Evolutionary conservation across 2,329 filamentous ascomycete species (phyloP), one percentile per base, ranked within the genome.

Genomic region (Fusarium sp.): DNA sequence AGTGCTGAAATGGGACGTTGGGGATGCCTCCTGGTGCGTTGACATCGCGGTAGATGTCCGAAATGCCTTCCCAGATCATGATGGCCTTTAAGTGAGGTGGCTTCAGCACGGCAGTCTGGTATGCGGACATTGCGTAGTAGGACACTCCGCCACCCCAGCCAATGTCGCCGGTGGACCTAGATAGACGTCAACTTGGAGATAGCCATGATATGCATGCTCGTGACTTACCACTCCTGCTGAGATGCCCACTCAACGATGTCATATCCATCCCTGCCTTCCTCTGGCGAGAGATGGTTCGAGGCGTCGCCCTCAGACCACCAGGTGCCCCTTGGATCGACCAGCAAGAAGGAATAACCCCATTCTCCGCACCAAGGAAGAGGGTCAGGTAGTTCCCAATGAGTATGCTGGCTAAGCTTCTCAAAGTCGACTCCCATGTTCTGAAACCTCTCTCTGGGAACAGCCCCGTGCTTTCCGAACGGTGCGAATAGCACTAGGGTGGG

Each of bases 41-140:
- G 22, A 63, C 60, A 33, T 68, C 65, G 5, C 65, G 65, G 37
- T 68, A 68, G 14, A 68, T 25, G 30, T 68, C 65, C 5, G 50
- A 57, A 32, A 68, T 63, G 4, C 65, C 65, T 54, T 68, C 65
- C 65, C 65, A 68, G n/a, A 58, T 57, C 17, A 63, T 58, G 4
- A 68, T 17, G 15, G 65, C 59, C 32, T 68, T 68, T 14, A 68
- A 40, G 33, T 63, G 65, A 6, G 65, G 60, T 47, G 65, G 65
- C 12, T 35, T 27, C 12, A 63, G 25, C 10, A 63, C 65, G 17
- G 65, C 65, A 2, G 54, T 63, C 35, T 68, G 50, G 11, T 52
- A 59, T 10, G 22, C 40, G 5, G 32, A 63, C 47, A 52, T 52
- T 32, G 60, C 54, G 33, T 32, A 59, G 20, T 63, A 65, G 8